Base-by-base conservation (phyloP, 2,329 filamentous ascomycete species). In the Fonsecaea nubica region DNA sequence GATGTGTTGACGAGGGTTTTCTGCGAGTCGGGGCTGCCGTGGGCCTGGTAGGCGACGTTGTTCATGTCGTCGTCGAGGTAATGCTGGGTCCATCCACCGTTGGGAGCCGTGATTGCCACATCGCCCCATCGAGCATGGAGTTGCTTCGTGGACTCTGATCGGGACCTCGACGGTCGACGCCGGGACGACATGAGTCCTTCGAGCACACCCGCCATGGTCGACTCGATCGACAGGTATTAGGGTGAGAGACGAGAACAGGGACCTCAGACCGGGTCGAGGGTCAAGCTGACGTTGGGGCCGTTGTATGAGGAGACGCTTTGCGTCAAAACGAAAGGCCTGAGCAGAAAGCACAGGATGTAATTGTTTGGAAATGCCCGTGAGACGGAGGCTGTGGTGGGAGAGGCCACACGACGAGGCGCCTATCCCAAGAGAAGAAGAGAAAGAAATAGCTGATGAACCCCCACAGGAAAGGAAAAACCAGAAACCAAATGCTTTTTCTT, bases 51-150 rank as follows among this genome's bases (percentile, higher is more conserved):
- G 52, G 45, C 18, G 8, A 58, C 12, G 13, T 57, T 63, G 60
- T 65, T 54, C 5, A 48, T 13, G 56, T 68, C 65, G n/a, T 62
- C 65, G 7, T 67, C 65, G 1, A 62, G 48, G 33, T 68, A 63
- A 53, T 66, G 68, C 53, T 70, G 68, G 58, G 74, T 80, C 79
- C 79, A 80, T n/a, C 78, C 78, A 45, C 76, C 72, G 45, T 73
- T 79, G 25, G 79, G 79, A 70, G 76, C 76, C 30, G 76, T 78
- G 68, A 80, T 80, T 15, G 76, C 70, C 42, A 74, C 70, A 70
- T 80, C 79, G 3, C 79, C 79, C 76, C 77, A 80, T 68, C 78
- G 76, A 35, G 76, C 72, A 69, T 80, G 75, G 42, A 80, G 58
- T 18, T 65, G 65, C 55, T 70, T 70, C 8, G 60, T 65, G 13